Evolutionary conservation across 2,329 filamentous ascomycete genomes (phyloP), one percentile per base, ranked within the genome.

Genomic region (Emmonsiellopsis sp.): DNA sequence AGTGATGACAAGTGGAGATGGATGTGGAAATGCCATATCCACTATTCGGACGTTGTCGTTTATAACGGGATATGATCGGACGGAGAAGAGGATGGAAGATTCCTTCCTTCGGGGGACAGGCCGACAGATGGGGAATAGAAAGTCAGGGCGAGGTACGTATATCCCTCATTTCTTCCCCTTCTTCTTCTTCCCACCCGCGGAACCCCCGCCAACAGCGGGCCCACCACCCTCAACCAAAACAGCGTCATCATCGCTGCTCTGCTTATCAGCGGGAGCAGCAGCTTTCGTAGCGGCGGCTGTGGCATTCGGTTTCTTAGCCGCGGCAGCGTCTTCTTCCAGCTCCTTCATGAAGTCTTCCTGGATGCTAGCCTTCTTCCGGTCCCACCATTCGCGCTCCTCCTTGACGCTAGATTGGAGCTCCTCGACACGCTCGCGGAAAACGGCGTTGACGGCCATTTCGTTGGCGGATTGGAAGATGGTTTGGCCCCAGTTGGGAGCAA

Each of bases 401-500:
- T 80, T 77, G 1, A 83, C 76, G 64, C 88, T 85, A 32, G 77
- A 74, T 62, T 91, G 84, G 55, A 95, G 83, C 57, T 90, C 86
- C 46, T 84, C 80, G 17, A 95, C 78, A 49, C 85, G 81, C 59
- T 85, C 78, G 60, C 89, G 87, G 64, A 95, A 80, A 46, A 84
- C 74, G 42, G 82, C 80, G 73, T 96, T 96, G 65, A 89, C 86
- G 55, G 87, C 84, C 72, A 98, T 96, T 72, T 98, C 93, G 71
- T 95, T 95, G 53, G 93, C 93, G 45, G 88, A 91, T 71, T 98
- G 93, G 80, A 98, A 98, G 69, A 98, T 97, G 53, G 82, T 83
- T 67, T 93, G 85, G 57, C 93, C 93, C 93, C 93, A 98, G 69
- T 86, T 85, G 48, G 88, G 85, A 1, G 83, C 79, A 58, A 96